phyloP scores from a whole-genome alignment of 169 alveolate species.

The Eimeria necatrix region DNA sequence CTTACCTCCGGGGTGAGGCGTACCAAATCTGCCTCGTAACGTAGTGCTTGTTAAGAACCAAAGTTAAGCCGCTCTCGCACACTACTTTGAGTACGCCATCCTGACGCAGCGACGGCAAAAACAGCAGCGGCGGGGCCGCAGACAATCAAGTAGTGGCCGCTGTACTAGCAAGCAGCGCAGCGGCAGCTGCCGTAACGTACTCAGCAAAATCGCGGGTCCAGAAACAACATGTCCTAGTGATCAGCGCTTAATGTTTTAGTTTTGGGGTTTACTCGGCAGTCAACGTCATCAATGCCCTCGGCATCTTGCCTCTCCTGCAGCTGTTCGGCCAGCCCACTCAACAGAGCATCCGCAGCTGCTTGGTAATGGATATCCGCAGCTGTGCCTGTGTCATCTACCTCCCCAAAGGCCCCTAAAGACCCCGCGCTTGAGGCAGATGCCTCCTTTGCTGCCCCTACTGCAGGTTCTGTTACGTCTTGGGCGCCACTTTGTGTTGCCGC shows the following conservation, averaged over 20 bases:
- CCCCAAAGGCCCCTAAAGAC: neutral
- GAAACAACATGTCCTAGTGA: too few relatives aligned
- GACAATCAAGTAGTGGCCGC: slow-evolving; percentile 1
- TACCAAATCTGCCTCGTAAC: slow-evolving; percentile 70
- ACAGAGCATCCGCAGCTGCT: slow-evolving; percentile 61
- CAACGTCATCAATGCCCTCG: slow-evolving; percentile 3
- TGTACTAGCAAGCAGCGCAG: neutral
- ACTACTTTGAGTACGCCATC: slow-evolving; percentile 62
- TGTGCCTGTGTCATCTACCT: neutral
- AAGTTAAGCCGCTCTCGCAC: slow-evolving; percentile 31
- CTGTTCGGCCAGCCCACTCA: slow-evolving; percentile 18
- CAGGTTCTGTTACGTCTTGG: neutral
- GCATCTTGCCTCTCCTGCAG: slow-evolving; percentile 2
- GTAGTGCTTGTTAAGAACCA: slow-evolving; percentile 69
- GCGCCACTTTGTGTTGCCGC: neutral
- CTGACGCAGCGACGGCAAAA: slow-evolving; percentile 53
- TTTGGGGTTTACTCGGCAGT: slow-evolving; percentile 3
- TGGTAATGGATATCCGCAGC: slow-evolving; percentile 16
- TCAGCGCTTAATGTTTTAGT: neutral
- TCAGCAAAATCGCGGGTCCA: too few relatives aligned
- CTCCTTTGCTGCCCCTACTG: neutral
- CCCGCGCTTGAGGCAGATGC: neutral
- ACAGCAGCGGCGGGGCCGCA: slow-evolving; percentile 4
- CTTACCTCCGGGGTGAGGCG: slow-evolving; percentile 75
- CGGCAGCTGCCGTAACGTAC: slow-evolving; percentile 8